Evolutionary conservation across 2,329 filamentous ascomycete species (phyloP).

Genomic region (Ophiostoma novo-ulmi): DNA sequence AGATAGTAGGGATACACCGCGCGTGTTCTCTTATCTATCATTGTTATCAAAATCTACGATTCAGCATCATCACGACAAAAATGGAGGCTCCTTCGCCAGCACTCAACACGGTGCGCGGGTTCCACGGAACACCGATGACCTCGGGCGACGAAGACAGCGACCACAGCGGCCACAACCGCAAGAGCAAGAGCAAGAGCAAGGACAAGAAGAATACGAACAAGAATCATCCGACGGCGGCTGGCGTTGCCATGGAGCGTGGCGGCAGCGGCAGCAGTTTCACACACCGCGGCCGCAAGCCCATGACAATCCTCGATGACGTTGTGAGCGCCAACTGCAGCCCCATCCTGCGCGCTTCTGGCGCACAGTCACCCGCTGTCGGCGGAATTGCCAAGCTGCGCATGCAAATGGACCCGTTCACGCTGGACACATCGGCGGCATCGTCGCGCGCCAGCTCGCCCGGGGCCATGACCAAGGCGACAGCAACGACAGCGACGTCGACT

Average conservation of each 20-base stretch:
- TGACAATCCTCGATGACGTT: conserved; percentile 48
- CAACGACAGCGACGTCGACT: conserved; percentile 24
- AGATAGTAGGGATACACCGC: not conserved
- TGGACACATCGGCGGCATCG: conserved; percentile 48
- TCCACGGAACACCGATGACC: conserved; percentile 48
- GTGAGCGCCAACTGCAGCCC: conserved; percentile 62
- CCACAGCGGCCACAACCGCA: conserved; percentile 42
- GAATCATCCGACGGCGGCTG: no score
- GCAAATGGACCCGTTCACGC: conserved; percentile 71
- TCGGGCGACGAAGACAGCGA: conserved; percentile 58
- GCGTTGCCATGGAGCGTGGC: conserved; percentile 30
- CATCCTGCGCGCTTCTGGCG: conserved; percentile 45
- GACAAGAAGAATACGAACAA: conserved; percentile 10
- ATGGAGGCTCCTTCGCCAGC: conserved; percentile 46
- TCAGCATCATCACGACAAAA: not conserved
- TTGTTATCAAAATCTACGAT: no score
- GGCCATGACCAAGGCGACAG: conserved; percentile 35
- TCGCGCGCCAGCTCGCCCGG: conserved; percentile 46
- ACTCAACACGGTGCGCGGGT: conserved; percentile 53
- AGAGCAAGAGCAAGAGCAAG: conserved; percentile 26
- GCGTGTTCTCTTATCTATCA: no score
- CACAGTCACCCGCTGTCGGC: conserved; percentile 53
- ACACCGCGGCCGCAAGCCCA: conserved; percentile 36
- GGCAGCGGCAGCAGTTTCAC: conserved; percentile 28
- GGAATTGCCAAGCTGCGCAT: conserved; percentile 79